These are phyloP conservation scores for Leccinum imitatum DNA, from an alignment of 768 basidiomycete species.

Conservation along the genomic window DNA sequence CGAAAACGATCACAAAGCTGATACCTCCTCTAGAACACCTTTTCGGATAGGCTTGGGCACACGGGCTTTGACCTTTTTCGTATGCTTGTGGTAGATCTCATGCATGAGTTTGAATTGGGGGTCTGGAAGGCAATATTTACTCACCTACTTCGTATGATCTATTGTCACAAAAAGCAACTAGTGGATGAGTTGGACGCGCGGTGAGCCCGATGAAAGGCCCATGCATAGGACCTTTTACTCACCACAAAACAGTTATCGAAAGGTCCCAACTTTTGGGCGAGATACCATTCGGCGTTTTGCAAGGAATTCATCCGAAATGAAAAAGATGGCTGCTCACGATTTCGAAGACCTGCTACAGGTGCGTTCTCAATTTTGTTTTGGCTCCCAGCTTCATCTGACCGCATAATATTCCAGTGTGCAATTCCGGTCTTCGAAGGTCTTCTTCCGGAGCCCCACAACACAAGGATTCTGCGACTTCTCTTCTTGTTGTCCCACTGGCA, in stretches of 20 bases:
- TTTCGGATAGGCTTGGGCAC: neutral
- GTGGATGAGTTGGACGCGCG: neutral
- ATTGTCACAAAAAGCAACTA: neutral
- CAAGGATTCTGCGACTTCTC: neutral
- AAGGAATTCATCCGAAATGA: neutral
- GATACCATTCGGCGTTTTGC: neutral
- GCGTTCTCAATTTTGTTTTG: no score
- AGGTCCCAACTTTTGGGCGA: neutral
- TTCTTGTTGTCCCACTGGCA: neutral
- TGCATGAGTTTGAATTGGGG: neutral
- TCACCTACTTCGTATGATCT: neutral
- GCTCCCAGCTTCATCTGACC: no score
- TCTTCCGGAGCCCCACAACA: neutral
- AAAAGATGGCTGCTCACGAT: neutral
- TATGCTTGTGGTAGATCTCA: neutral
- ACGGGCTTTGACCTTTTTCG: neutral
- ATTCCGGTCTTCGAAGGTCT: neutral
- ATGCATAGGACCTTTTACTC: neutral
- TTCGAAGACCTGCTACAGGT: neutral
- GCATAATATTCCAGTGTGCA: neutral
- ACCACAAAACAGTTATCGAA: neutral
- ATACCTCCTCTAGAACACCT: neutral
- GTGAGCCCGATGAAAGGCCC: neutral
- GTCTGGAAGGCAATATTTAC: neutral
- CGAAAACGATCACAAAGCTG: neutral